These are phyloP conservation scores for Nakazawaea wyomingensis DNA, from an alignment of 805 yeast species.

Conservation along the genomic window DNA sequence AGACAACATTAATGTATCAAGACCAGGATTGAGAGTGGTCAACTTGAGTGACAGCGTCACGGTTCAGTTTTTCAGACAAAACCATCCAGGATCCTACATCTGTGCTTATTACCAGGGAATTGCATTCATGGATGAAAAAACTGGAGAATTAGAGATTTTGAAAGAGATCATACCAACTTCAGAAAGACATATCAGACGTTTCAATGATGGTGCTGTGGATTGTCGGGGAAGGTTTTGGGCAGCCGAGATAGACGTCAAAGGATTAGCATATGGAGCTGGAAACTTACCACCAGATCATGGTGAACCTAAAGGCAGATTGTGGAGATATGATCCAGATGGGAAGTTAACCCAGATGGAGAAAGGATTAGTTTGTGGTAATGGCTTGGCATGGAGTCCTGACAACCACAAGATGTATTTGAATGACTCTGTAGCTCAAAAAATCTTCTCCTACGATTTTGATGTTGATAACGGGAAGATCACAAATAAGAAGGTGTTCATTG, in stretches of 20 bases:
- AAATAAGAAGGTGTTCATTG: conserved; percentile 15
- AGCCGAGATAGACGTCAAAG: conserved; percentile 26
- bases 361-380: conserved; percentile 27
- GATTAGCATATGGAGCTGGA: conserved; percentile 22
- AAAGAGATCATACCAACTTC: conserved; percentile 24
- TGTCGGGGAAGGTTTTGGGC: conserved; percentile 46
- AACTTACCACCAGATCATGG: conserved; percentile 18
- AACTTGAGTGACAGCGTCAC: conserved; percentile 25
- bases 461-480: conserved; percentile 14
- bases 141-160: conserved; percentile 26
- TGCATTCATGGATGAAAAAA: conserved; percentile 27
- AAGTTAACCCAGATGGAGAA: conserved; percentile 20
- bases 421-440: conserved; percentile 15
- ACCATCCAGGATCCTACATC: conserved; percentile 24
- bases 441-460: conserved; percentile 16
- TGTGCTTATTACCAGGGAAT: conserved; percentile 28
- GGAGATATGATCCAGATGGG: conserved; percentile 31
- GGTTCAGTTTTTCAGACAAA: conserved; percentile 25
- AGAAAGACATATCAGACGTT: conserved; percentile 20
- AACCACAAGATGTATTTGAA: conserved; percentile 16
- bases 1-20: conserved; percentile 15
- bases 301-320: conserved; percentile 25
- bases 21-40: conserved; percentile 19
- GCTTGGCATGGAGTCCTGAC: conserved; percentile 18
- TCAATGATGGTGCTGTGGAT: conserved; percentile 25